A percentile compares a stretch with the other conserved stretches of the same genome.
phyloP scores from a whole-genome alignment of 2,329 filamentous ascomycete species.

The Aspergillus jensenii region DNA sequence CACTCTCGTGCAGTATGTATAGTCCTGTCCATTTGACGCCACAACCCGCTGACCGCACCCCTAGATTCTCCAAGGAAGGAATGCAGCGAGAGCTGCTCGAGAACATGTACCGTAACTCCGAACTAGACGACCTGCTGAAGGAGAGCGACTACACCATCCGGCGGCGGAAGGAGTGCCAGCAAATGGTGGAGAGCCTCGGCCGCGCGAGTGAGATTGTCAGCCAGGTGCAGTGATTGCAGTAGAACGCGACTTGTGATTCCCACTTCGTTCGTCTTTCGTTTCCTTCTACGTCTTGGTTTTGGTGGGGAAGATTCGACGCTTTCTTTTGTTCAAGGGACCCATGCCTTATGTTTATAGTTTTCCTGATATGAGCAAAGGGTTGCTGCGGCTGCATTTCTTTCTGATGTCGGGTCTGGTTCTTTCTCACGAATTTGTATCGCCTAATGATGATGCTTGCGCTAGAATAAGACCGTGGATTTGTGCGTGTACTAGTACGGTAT shows the following conservation, averaged over 20 bases:
- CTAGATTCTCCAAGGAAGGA: constrained; percentile 89
- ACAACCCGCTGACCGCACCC: constrained; percentile 12
- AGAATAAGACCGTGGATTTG: constrained; percentile 14
- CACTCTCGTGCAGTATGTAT: constrained; percentile 83
- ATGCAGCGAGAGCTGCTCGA: constrained; percentile 97
- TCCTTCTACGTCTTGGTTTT: constrained; percentile 13
- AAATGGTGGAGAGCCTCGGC: constrained; percentile 93
- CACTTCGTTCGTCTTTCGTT: constrained; percentile 12
- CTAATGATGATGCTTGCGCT: constrained; percentile 23
- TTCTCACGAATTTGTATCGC: constrained; percentile 25
- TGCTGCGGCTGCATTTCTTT: constrained; percentile 14
- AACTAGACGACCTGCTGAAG: constrained; percentile 91
- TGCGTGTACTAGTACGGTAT: constrained; percentile 6
- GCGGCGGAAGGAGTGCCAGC: constrained; percentile 94
- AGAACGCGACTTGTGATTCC: constrained; percentile 19
- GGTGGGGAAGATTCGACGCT: constrained; percentile 12
- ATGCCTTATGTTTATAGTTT: constrained; percentile 18
- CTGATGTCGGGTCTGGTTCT: constrained; percentile 19
- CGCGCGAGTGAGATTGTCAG: constrained; percentile 96
- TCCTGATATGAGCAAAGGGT: constrained; percentile 12
- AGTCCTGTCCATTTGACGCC: neutral
- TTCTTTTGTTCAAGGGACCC: constrained; percentile 7
- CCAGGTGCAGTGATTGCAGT: constrained; percentile 56
- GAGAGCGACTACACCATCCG: constrained; percentile 97
- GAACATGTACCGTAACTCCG: constrained; percentile 92